These are phyloP conservation scores for Geotrichum cucujoidarum DNA, from an alignment of 1,139 yeast species.

Conservation along the genomic window DNA sequence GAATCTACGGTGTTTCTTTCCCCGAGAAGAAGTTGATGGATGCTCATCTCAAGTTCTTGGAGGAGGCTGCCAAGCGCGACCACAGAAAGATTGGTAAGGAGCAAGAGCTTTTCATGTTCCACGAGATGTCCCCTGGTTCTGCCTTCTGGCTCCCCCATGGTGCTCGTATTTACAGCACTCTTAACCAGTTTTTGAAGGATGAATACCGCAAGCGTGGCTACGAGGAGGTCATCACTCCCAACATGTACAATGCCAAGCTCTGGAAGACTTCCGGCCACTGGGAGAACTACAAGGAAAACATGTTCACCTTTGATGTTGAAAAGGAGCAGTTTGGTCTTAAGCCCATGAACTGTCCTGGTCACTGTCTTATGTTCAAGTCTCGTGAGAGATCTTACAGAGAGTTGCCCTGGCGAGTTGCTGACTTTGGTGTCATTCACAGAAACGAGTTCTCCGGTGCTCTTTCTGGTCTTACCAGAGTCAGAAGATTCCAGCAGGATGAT, in stretches of 20 bases:
- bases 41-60: constrained; percentile 88
- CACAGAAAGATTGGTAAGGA: constrained; percentile 95
- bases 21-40: constrained; percentile 97
- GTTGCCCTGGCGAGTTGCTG: constrained; percentile 94
- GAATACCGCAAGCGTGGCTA: constrained; percentile 91
- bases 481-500: constrained; percentile 98
- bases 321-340: constrained; percentile 80
- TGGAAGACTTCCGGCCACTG: constrained; percentile 99
- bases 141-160: constrained; percentile 99
- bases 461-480: constrained; percentile 87
- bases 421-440: constrained; percentile 91
- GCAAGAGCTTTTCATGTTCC: constrained; percentile 91
- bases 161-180: constrained; percentile 85
- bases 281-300: constrained; percentile 94
- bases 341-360: constrained; percentile 99
- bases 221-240: constrained; percentile 97
- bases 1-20: constrained; percentile 97
- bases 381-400: constrained; percentile 92
- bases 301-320: constrained; percentile 95
- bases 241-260: constrained; percentile 89
- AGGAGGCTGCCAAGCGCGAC: constrained; percentile 96
- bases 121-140: constrained; percentile 94
- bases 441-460: constrained; percentile 92
- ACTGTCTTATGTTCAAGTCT: constrained; percentile 80
- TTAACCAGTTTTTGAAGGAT: constrained; percentile 67